Conservation (phyloP, 2,329 filamentous ascomycete genomes). For the Colletotrichum tofieldiae region DNA sequence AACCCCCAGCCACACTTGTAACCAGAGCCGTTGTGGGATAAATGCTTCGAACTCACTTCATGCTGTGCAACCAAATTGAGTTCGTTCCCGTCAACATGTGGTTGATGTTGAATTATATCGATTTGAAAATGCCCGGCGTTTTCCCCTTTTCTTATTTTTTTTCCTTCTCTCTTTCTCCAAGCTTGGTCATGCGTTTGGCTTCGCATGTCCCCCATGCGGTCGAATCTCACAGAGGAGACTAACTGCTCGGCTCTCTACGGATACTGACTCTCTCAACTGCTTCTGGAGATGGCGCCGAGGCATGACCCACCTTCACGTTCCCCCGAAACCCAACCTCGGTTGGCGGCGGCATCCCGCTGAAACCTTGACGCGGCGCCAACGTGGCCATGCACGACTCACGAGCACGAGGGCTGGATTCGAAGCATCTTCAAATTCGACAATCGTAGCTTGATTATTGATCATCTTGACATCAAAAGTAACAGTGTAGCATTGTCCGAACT, state of each 20-base stretch:
- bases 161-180: neutral
- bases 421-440: neutral
- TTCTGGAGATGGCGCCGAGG: no score
- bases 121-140: neutral
- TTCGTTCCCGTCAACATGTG: neutral
- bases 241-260: no score
- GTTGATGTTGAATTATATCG: neutral
- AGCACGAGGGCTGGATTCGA: neutral
- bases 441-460: constrained; percentile 20
- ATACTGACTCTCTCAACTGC: neutral
- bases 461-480: neutral
- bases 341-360: neutral
- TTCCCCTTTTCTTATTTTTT: no score
- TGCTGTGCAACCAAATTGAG: neutral
- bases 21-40: neutral
- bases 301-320: constrained; percentile 24
- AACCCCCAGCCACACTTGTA: neutral
- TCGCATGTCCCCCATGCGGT: neutral
- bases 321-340: constrained; percentile 29
- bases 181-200: neutral
- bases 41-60: neutral
- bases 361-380: constrained; percentile 1
- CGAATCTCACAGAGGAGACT: neutral
- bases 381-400: neutral
- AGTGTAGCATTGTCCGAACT: neutral